phyloP scores from a whole-genome alignment of 139 green algal genomes.

The Pycnococcus provasolii region DNA sequence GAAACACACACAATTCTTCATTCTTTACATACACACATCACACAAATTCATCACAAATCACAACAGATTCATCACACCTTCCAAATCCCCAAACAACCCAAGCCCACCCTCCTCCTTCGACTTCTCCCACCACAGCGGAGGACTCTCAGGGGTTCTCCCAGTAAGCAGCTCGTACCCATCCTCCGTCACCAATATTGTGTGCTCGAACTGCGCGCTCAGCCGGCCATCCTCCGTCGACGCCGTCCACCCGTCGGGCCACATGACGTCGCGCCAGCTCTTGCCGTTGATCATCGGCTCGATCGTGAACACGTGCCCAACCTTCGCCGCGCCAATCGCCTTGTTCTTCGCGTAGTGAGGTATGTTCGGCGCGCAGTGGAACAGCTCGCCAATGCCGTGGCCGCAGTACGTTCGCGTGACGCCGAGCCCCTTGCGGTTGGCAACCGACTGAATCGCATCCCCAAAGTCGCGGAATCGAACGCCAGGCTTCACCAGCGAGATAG shows the following conservation, averaged over 20 bases:
- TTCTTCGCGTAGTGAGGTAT: constrained; percentile 83
- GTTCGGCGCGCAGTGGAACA: constrained; percentile 96
- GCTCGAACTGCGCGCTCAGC: constrained; percentile 89
- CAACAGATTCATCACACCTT: too few species aligned
- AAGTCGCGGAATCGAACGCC: constrained; percentile 81
- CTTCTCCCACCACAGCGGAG: too few species aligned
- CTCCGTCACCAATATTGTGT: constrained; percentile 66
- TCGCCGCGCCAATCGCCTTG: constrained; percentile 78
- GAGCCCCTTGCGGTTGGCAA: constrained; percentile 15
- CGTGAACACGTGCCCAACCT: constrained; percentile 74
- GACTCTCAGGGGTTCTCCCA: background rate
- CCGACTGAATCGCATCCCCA: constrained; percentile 47
- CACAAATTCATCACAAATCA: too few species aligned
- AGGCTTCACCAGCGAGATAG: constrained; percentile 70
- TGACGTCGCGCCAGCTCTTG: constrained; percentile 39
- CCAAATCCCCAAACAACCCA: too few species aligned
- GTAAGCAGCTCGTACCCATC: constrained; percentile 14
- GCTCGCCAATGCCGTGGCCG: constrained; percentile 88
- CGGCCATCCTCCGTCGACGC: constrained; percentile 76
- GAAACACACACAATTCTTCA: too few species aligned
- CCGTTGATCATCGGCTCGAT: constrained; percentile 98
- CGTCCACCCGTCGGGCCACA: constrained; percentile 96
- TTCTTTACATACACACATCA: too few species aligned
- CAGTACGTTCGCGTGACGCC: constrained; percentile 79
- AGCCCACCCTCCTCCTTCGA: too few species aligned